Conservation (phyloP, 768 basidiomycete genomes). For the Xerocomellus dryophilus region DNA sequence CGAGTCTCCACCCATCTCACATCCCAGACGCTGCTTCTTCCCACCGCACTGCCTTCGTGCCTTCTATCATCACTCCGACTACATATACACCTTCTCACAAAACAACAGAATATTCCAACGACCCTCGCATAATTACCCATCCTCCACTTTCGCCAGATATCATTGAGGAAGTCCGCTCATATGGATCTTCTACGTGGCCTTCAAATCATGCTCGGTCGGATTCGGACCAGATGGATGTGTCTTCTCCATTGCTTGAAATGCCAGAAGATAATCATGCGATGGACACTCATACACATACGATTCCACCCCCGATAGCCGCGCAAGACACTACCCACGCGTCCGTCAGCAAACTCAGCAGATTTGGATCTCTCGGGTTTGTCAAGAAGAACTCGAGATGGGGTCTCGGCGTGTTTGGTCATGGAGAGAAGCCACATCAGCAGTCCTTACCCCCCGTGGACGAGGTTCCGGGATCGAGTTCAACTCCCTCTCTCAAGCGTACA, state of each 20-base stretch:
- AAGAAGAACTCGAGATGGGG: slow-evolving; percentile 72
- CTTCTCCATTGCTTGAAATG: slow-evolving; percentile 45
- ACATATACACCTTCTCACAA: slow-evolving; percentile 31
- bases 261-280: slow-evolving; percentile 42
- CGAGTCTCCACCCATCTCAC: slow-evolving; percentile 38
- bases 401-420: slow-evolving; percentile 65
- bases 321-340: slow-evolving; percentile 42
- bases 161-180: slow-evolving; percentile 27
- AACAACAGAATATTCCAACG: slow-evolving; percentile 36
- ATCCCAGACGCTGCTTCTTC: slow-evolving; percentile 49
- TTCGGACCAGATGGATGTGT: slow-evolving; percentile 55
- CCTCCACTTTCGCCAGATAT: slow-evolving; percentile 31
- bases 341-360: slow-evolving; percentile 54
- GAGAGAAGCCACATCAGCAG: slow-evolving; percentile 64
- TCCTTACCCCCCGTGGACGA: slow-evolving; percentile 72
- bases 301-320: slow-evolving; percentile 39
- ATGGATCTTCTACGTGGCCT: slow-evolving; percentile 27
- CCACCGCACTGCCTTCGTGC: slow-evolving; percentile 53
- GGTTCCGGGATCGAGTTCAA: slow-evolving; percentile 51
- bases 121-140: slow-evolving; percentile 34
- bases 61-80: slow-evolving; percentile 34
- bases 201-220: slow-evolving; percentile 31
- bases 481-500: slow-evolving; percentile 71
- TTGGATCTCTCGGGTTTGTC: slow-evolving; percentile 57
- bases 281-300: slow-evolving; percentile 50